Percentiles rank a stretch among this genome's conserved stretches.
Evolutionary conservation across 108 stramenopile species (phyloP).

Genomic region (Chaetoceros tenuissimus): DNA sequence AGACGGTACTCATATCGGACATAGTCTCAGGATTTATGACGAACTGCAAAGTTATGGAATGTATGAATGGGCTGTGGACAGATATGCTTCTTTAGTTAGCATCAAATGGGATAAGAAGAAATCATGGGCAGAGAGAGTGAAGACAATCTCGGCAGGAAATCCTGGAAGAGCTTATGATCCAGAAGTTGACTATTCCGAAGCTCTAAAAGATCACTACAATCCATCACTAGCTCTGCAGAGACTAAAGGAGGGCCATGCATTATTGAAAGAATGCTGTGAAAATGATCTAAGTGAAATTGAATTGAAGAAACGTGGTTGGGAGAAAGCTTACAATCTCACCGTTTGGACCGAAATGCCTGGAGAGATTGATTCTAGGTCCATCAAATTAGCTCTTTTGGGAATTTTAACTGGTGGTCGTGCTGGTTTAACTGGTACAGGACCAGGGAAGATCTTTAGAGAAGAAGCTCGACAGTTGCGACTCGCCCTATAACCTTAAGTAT

Average conservation of each 20-base stretch:
- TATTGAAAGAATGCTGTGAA: constrained; percentile 34
- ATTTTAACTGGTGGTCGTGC: neutral
- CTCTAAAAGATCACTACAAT: constrained; percentile 39
- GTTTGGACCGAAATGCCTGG: constrained; percentile 32
- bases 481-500: neutral
- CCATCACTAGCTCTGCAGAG: constrained; percentile 24
- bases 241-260: constrained; percentile 29
- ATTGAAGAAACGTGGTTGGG: constrained; percentile 20
- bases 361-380: neutral
- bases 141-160: constrained; percentile 27
- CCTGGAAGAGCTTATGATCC: constrained; percentile 35
- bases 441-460: neutral
- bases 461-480: neutral
- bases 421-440: constrained; percentile 1
- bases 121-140: constrained; percentile 32
- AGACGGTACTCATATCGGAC: constrained; percentile 37
- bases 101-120: constrained; percentile 26
- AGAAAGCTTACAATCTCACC: constrained; percentile 30
- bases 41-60: constrained; percentile 42
- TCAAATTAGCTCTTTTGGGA: neutral
- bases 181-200: constrained; percentile 21
- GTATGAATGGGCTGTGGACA: constrained; percentile 33
- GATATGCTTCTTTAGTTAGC: constrained; percentile 24
- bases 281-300: constrained; percentile 19
- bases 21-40: constrained; percentile 47